Conservation (phyloP, 768 basidiomycete genomes). For the Termitomyces sp. region DNA sequence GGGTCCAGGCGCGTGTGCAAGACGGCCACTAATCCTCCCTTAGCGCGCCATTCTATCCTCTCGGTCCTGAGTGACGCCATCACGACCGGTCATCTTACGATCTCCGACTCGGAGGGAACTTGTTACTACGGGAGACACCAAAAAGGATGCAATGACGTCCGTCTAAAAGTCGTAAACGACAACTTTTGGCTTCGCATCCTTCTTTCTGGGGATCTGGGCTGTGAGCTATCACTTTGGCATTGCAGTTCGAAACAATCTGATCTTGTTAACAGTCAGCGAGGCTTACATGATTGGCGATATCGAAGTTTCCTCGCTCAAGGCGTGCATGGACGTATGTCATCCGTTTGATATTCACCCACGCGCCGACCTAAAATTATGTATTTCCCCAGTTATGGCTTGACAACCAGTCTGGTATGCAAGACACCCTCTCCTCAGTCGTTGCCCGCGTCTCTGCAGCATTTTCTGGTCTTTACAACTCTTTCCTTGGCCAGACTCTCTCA, state of each 20-base stretch:
- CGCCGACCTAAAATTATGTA: constrained; percentile 3
- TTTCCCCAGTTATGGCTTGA: constrained; percentile 56
- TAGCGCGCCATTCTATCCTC: constrained; percentile 59
- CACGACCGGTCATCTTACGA: constrained; percentile 51
- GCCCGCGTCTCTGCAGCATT: constrained; percentile 52
- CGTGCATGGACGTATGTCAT: constrained; percentile 55
- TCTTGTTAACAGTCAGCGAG: constrained; percentile 53
- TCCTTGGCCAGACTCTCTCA: constrained; percentile 68
- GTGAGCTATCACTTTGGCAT: constrained; percentile 31
- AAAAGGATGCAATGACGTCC: constrained; percentile 58
- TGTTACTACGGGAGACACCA: constrained; percentile 53
- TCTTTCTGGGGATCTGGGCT: constrained; percentile 63
- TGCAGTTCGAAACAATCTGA: constrained; percentile 5
- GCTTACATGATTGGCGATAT: constrained; percentile 72
- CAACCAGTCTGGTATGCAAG: constrained; percentile 54
- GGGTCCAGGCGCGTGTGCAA: constrained; percentile 6
- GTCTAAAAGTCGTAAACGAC: constrained; percentile 49
- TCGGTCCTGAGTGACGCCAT: constrained; percentile 55
- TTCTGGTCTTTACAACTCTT: constrained; percentile 62
- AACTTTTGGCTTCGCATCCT: constrained; percentile 68
- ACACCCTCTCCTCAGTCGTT: constrained; percentile 50
- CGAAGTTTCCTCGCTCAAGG: constrained; percentile 53
- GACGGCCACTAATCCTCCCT: constrained; percentile 5
- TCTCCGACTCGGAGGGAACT: constrained; percentile 55
- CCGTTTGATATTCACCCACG: neutral